These are phyloP conservation scores for Aspergillus alliaceus DNA, from an alignment of 2,329 filamentous ascomycete genomes.

Conservation along the genomic window DNA sequence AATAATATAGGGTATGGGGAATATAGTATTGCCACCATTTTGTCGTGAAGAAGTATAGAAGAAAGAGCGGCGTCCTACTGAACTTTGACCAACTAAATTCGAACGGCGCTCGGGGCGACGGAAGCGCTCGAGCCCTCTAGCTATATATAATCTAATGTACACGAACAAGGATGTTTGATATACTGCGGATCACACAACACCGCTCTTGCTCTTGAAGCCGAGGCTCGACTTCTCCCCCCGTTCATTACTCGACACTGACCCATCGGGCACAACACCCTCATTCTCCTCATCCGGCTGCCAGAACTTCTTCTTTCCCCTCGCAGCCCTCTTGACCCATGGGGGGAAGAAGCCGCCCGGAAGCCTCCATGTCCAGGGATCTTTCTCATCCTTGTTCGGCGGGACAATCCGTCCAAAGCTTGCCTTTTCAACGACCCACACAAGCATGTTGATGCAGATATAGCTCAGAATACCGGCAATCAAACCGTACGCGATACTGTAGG, in stretches of 20 bases:
- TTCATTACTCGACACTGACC: conserved; percentile 18
- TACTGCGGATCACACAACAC: background rate
- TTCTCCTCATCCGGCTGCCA: conserved; percentile 53
- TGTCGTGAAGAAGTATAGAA: too few relatives aligned
- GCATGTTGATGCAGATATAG: conserved; percentile 73
- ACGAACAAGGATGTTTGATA: background rate
- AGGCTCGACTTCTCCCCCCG: conserved; percentile 6
- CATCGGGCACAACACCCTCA: conserved; percentile 11
- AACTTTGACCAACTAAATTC: background rate
- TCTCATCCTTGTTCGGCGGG: conserved; percentile 72
- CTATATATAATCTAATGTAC: background rate
- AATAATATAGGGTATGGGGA: too few relatives aligned
- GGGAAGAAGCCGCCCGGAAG: conserved; percentile 74
- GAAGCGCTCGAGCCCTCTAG: too few relatives aligned
- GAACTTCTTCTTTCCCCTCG: conserved; percentile 70
- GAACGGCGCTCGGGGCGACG: background rate
- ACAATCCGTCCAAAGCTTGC: conserved; percentile 67
- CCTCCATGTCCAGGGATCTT: conserved; percentile 78
- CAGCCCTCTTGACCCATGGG: conserved; percentile 67
- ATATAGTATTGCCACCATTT: too few relatives aligned
- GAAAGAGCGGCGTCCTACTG: too few relatives aligned
- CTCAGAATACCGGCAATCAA: conserved; percentile 77
- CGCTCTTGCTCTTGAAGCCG: background rate
- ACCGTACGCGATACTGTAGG: conserved; percentile 84
- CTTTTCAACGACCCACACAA: conserved; percentile 68